These are phyloP conservation scores for Coccomyxa sp. DNA, from an alignment of 139 green algal species.

Conservation along the genomic window DNA sequence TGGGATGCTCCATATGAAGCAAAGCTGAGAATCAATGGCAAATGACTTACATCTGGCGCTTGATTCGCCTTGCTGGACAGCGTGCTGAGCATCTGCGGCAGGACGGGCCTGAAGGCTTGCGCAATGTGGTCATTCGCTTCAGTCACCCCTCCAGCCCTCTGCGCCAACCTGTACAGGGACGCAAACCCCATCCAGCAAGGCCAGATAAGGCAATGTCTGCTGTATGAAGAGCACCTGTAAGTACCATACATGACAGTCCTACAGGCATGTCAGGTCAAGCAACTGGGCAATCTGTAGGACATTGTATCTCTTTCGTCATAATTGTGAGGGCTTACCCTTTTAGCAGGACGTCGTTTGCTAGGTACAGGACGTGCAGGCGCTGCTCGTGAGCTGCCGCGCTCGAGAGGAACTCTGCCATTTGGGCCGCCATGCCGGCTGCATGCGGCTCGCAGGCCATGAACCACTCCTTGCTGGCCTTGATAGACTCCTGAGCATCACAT, in stretches of 20 bases:
- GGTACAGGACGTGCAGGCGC: conserved; percentile 82
- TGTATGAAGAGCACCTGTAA: background rate
- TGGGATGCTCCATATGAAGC: background rate
- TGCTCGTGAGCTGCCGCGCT: conserved; percentile 38
- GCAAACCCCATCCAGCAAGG: background rate
- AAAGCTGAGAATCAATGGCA: background rate
- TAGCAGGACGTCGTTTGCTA: conserved; percentile 89
- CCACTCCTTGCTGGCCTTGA: conserved; percentile 73
- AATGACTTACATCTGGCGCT: background rate
- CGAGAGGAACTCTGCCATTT: conserved; percentile 35
- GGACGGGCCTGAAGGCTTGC: conserved; percentile 27
- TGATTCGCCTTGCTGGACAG: background rate
- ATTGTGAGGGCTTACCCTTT: conserved; percentile 38
- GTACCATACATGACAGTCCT: background rate
- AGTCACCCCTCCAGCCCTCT: conserved; percentile 12
- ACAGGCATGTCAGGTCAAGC: background rate
- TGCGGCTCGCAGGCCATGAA: conserved; percentile 74
- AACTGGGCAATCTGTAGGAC: background rate
- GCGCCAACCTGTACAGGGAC: conserved; percentile 2
- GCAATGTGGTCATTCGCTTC: conserved; percentile 11
- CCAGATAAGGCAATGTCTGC: background rate
- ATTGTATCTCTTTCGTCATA: background rate
- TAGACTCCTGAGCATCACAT: conserved; percentile 54
- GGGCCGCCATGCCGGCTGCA: conserved; percentile 55
- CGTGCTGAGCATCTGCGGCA: conserved; percentile 27